phyloP scores from a whole-genome alignment of 176 grass and related monocot genomes.

The Puya raimondii region DNA sequence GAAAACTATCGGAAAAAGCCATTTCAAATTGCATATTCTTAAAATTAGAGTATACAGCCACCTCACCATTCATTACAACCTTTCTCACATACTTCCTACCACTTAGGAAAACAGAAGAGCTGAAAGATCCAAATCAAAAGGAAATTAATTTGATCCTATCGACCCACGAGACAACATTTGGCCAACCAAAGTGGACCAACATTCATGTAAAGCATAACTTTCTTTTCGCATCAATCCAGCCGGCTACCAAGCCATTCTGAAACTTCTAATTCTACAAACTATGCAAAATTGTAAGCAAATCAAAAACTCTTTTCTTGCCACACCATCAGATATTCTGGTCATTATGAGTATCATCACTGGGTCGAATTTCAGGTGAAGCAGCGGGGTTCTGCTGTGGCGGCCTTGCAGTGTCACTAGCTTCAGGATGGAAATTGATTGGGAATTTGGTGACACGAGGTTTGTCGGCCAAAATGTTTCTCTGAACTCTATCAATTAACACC shows the following conservation, averaged over 20 bases:
- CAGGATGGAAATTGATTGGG: conserved; percentile 96
- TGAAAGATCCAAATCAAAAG: too few species aligned
- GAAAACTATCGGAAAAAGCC: too few species aligned
- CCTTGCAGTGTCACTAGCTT: conserved; percentile 40
- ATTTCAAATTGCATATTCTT: too few species aligned
- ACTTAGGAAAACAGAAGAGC: too few species aligned
- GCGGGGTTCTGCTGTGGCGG: conserved; percentile 42
- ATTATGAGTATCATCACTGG: conserved; percentile 19
- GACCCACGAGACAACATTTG: too few species aligned
- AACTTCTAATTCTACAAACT: conserved; percentile 18
- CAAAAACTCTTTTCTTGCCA: conserved; percentile 19
- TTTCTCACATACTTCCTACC: too few species aligned
- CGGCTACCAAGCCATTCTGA: background rate
- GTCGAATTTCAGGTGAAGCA: conserved; percentile 34
- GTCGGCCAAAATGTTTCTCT: conserved; percentile 91
- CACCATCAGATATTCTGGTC: conserved; percentile 17
- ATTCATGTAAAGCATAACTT: conserved; percentile 1
- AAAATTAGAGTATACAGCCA: too few species aligned
- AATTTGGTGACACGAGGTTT: conserved; percentile 98
- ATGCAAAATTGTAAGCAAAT: conserved; percentile 8
- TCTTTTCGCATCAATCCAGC: background rate
- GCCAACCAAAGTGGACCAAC: background rate
- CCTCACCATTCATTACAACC: too few species aligned
- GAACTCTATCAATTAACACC: conserved; percentile 68
- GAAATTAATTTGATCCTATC: too few species aligned